Evolutionary conservation across 2,329 filamentous ascomycete species (phyloP).

Genomic region (Colletotrichum tanaceti): DNA sequence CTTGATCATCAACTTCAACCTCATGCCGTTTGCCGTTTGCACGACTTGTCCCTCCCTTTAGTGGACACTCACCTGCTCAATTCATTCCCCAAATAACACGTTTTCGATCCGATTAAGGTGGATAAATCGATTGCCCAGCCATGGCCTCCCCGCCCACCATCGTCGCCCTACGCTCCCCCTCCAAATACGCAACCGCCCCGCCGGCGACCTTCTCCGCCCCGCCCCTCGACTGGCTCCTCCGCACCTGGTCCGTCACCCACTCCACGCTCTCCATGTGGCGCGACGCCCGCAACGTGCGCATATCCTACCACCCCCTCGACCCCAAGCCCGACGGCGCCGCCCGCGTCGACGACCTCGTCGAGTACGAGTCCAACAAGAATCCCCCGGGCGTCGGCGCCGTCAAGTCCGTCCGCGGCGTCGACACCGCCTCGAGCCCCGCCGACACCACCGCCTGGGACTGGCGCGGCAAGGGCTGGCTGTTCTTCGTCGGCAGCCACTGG

Average conservation of each 20-base stretch:
- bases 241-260: conserved; percentile 80
- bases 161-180: conserved; percentile 52
- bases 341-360: conserved; percentile 78
- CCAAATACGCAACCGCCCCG: conserved; percentile 56
- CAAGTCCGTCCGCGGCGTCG: conserved; percentile 74
- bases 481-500: conserved; percentile 81
- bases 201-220: conserved; percentile 54
- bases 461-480: conserved; percentile 81
- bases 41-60: not conserved
- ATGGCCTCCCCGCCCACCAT: conserved; percentile 38
- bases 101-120: no score
- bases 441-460: conserved; percentile 72
- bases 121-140: not conserved
- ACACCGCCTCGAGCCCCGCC: conserved; percentile 56
- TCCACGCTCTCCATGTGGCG: conserved; percentile 85
- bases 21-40: not conserved
- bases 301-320: conserved; percentile 74
- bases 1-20: conserved; percentile 5
- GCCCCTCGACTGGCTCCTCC: conserved; percentile 68
- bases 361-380: conserved; percentile 68
- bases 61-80: not conserved
- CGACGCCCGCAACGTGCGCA: conserved; percentile 80
- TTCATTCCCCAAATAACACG: no score
- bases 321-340: conserved; percentile 52
- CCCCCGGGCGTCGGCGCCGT: conserved; percentile 54